Conservation (phyloP, 23 red algal genomes). For the Gracilaria vermiculophylla region DNA sequence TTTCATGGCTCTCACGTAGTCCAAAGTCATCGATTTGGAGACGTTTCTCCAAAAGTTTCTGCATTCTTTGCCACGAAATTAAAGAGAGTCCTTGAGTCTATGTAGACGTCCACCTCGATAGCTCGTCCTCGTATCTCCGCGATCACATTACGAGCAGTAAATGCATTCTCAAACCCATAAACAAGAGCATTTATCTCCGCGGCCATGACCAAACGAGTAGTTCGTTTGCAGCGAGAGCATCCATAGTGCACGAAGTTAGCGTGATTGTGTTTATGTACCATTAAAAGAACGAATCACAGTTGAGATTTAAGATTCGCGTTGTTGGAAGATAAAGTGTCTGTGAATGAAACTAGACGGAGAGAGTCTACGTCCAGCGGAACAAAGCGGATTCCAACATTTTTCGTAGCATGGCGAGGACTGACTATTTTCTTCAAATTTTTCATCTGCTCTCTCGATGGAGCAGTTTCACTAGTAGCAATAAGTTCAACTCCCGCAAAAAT, state of each 20-base stretch:
- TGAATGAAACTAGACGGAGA: neutral
- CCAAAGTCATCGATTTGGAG: conserved; percentile 3
- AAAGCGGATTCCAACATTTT: neutral
- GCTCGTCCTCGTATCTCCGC: neutral
- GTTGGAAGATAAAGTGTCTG: conserved; percentile 17
- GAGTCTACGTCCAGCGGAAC: neutral
- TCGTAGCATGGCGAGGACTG: neutral
- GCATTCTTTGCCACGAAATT: neutral
- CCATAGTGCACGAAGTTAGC: conserved; percentile 38
- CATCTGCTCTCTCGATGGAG: neutral
- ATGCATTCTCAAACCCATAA: conserved; percentile 31
- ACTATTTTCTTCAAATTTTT: neutral
- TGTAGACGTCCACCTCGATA: neutral
- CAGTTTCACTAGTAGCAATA: neutral
- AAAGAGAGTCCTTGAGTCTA: conserved; percentile 14
- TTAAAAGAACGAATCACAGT: conserved; percentile 16
- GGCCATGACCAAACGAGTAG: conserved; percentile 39
- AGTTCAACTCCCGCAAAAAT: conserved; percentile 10
- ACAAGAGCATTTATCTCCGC: conserved; percentile 37
- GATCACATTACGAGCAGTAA: neutral
- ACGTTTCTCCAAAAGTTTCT: neutral
- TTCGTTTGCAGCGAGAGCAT: neutral
- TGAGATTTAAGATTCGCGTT: neutral
- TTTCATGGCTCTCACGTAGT: conserved; percentile 11
- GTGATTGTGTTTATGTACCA: neutral